A percentile compares a stretch with the other conserved stretches of the same genome.
These are phyloP conservation scores for Panicum miliaceum DNA, from an alignment of 176 grass and related monocot species.

Conservation along the genomic window DNA sequence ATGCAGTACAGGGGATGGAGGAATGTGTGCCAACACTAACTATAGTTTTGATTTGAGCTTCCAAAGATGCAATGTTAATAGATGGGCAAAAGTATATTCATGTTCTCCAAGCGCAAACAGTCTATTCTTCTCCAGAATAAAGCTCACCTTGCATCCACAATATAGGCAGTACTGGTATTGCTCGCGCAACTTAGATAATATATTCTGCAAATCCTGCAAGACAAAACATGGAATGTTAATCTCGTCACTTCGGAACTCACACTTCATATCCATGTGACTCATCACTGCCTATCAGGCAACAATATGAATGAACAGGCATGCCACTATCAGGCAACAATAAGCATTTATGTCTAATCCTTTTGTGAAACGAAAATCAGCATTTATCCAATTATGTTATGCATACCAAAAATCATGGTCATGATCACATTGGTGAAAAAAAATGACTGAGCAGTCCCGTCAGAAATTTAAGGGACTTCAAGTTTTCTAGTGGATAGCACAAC, in stretches of 20 bases:
- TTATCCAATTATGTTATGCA: not conserved
- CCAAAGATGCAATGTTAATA: not conserved
- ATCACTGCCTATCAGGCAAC: not conserved
- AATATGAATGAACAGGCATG: not conserved
- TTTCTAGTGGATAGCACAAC: not conserved
- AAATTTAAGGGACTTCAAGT: not conserved
- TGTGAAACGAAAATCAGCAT: not conserved
- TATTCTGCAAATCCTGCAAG: conserved; percentile 72
- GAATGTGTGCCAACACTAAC: not conserved
- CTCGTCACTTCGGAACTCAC: not conserved
- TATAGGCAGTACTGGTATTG: conserved; percentile 87
- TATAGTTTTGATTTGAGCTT: not conserved
- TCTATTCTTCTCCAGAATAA: not conserved
- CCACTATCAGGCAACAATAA: not conserved
- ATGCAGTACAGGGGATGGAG: not conserved
- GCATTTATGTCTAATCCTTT: not conserved
- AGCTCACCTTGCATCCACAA: conserved; percentile 76
- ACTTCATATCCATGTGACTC: not conserved
- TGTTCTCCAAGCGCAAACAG: not conserved
- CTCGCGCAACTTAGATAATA: conserved; percentile 66
- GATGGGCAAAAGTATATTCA: not conserved
- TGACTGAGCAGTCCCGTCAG: not conserved
- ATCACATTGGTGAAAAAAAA: not conserved
- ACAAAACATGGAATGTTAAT: conserved; percentile 29
- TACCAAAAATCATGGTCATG: not conserved